Conservation (phyloP, 2,329 filamentous ascomycete genomes). For the Diaporthe aspalathi region DNA sequence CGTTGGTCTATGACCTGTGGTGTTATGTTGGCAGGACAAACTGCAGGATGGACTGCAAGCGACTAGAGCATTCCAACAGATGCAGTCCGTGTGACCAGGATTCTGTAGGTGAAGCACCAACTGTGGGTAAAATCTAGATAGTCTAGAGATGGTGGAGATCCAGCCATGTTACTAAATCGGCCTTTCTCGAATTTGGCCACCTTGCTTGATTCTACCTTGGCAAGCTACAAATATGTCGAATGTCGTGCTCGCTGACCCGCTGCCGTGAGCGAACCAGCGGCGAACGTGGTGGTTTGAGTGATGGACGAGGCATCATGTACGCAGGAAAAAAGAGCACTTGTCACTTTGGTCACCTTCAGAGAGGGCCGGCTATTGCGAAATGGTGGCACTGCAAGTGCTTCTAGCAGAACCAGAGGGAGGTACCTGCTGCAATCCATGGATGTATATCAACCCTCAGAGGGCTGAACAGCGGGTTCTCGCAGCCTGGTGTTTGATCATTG, state of each 20-base stretch:
- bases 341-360: background rate
- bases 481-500: background rate
- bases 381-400: background rate
- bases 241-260: background rate
- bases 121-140: background rate
- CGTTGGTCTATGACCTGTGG: background rate
- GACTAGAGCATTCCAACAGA: background rate
- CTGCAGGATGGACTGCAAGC: background rate
- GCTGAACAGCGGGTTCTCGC: background rate
- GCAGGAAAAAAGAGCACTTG: too few species aligned
- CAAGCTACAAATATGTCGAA: background rate
- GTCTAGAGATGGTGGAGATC: background rate
- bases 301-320: background rate
- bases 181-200: background rate
- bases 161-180: background rate
- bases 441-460: slow-evolving; percentile 1
- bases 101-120: background rate
- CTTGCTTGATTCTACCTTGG: background rate
- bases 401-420: background rate
- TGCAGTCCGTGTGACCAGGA: background rate
- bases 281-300: background rate
- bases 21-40: background rate
- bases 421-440: background rate
- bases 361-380: background rate
- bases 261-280: background rate